These are phyloP conservation scores for Phoenix roebelenii DNA, from an alignment of 176 grass and related monocot species.

Conservation along the genomic window DNA sequence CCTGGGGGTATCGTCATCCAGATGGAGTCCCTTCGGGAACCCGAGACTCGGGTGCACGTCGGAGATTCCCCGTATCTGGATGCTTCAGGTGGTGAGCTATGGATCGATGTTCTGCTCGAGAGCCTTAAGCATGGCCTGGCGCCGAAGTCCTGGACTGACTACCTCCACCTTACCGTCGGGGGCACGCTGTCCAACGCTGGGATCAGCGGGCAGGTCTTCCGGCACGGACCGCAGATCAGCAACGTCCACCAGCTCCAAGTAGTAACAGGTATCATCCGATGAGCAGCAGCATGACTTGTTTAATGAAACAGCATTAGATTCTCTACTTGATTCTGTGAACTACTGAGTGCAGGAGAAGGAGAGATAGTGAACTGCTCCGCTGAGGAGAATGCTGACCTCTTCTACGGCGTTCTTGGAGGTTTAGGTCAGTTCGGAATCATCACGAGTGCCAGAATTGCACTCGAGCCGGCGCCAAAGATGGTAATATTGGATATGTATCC, in stretches of 20 bases:
- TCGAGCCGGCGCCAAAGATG: slow-evolving; percentile 83
- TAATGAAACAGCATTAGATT: no score
- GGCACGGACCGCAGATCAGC: slow-evolving; percentile 14
- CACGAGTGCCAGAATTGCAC: slow-evolving; percentile 69
- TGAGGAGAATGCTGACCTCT: slow-evolving; percentile 69
- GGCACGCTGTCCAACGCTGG: slow-evolving; percentile 17
- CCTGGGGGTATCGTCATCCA: slow-evolving; percentile 1
- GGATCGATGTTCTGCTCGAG: slow-evolving; percentile 10
- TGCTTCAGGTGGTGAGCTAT: slow-evolving; percentile 5
- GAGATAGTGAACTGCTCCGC: slow-evolving; percentile 56
- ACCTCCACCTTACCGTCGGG: slow-evolving; percentile 18
- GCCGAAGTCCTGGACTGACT: slow-evolving; percentile 17
- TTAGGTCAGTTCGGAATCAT: slow-evolving; percentile 93
- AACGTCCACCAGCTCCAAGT: slow-evolving; percentile 15
- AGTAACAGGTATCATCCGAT: slow-evolving; percentile 2
- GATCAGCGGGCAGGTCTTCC: slow-evolving; percentile 16
- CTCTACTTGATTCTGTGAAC: no score
- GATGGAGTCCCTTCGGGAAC: slow-evolving; percentile 4
- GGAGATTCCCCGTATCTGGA: slow-evolving; percentile 2
- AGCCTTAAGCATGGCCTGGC: slow-evolving; percentile 12
- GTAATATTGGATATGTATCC: slow-evolving; percentile 28
- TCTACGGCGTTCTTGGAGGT: slow-evolving; percentile 68
- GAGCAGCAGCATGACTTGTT: not conserved
- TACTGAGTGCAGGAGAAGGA: slow-evolving; percentile 62
- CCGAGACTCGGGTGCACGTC: not conserved